These are phyloP conservation scores for Trypanosoma caninum DNA, from an alignment of 208 protist genomes.

Conservation along the genomic window DNA sequence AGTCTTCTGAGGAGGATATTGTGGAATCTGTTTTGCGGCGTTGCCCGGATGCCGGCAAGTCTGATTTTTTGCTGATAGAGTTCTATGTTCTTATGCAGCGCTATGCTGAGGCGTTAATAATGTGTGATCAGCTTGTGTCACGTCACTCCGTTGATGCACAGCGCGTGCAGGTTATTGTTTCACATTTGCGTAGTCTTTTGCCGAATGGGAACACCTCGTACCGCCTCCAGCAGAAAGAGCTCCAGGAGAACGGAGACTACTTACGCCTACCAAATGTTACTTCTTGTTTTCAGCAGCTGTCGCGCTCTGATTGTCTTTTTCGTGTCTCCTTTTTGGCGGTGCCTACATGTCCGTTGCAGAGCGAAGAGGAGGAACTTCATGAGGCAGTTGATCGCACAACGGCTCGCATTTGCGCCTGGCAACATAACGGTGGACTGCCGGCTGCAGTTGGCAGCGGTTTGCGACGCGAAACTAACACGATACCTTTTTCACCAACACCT, in stretches of 20 bases:
- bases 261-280: neutral
- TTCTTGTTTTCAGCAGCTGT: neutral
- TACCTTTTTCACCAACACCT: conserved; percentile 12
- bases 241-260: neutral
- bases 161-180: conserved; percentile 50
- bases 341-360: conserved; percentile 4
- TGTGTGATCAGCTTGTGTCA: conserved; percentile 37
- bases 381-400: conserved; percentile 19
- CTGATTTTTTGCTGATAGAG: conserved; percentile 41
- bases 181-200: conserved; percentile 58
- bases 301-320: too few relatives aligned
- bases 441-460: conserved; percentile 1
- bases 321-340: too few relatives aligned
- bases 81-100: conserved; percentile 71
- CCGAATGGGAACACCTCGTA: conserved; percentile 28
- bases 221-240: neutral
- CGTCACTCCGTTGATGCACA: conserved; percentile 42
- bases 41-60: neutral
- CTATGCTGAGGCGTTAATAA: conserved; percentile 57
- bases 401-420: conserved; percentile 11
- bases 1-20: conserved; percentile 36
- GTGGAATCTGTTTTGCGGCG: conserved; percentile 53
- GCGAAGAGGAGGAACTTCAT: conserved; percentile 22
- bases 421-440: neutral
- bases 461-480: neutral